Percentiles rank a stretch among this genome's conserved stretches.
Evolutionary conservation across 1,139 yeast genomes (phyloP).

Genomic region (Waltiozyma solani): DNA sequence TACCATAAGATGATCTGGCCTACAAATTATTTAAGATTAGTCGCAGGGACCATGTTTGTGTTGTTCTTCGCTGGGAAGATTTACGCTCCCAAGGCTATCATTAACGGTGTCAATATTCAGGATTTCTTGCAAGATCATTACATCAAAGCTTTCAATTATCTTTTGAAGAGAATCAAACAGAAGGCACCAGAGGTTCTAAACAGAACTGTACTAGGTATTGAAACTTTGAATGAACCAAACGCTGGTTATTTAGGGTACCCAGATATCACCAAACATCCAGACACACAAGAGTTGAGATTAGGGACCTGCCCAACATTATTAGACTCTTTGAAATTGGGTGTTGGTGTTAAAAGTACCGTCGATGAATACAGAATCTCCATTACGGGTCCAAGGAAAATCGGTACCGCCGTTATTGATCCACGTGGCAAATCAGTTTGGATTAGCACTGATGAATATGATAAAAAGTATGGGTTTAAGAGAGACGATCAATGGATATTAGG

Average conservation of each 20-base stretch:
- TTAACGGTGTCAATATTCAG: slow-evolving; percentile 71
- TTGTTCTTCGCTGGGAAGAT: slow-evolving; percentile 69
- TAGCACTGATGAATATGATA: slow-evolving; percentile 36
- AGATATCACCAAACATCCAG: slow-evolving; percentile 38
- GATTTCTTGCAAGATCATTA: slow-evolving; percentile 62
- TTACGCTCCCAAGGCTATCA: slow-evolving; percentile 59
- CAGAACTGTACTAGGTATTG: slow-evolving; percentile 59
- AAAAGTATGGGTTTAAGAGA: slow-evolving; percentile 62
- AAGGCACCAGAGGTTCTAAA: slow-evolving; percentile 45
- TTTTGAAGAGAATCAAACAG: slow-evolving; percentile 41
- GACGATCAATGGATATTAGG: slow-evolving; percentile 58
- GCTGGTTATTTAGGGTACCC: slow-evolving; percentile 49
- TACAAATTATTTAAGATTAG: slow-evolving; percentile 72
- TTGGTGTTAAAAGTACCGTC: slow-evolving; percentile 59
- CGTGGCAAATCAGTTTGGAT: slow-evolving; percentile 66
- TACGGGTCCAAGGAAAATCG: slow-evolving; percentile 64
- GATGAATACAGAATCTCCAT: slow-evolving; percentile 58
- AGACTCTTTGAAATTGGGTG: slow-evolving; percentile 53
- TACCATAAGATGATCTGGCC: slow-evolving; percentile 93
- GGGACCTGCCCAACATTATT: slow-evolving; percentile 63
- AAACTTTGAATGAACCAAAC: slow-evolving; percentile 83
- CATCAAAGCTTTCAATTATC: slow-evolving; percentile 40
- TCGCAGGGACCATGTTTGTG: slow-evolving; percentile 76
- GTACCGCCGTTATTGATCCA: slow-evolving; percentile 51
- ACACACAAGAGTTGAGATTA: slow-evolving; percentile 44